Percentiles rank a stretch among this genome's conserved stretches.
phyloP scores from a whole-genome alignment of 495 filamentous ascomycete genomes.

The Talaromyces trachyspermus region DNA sequence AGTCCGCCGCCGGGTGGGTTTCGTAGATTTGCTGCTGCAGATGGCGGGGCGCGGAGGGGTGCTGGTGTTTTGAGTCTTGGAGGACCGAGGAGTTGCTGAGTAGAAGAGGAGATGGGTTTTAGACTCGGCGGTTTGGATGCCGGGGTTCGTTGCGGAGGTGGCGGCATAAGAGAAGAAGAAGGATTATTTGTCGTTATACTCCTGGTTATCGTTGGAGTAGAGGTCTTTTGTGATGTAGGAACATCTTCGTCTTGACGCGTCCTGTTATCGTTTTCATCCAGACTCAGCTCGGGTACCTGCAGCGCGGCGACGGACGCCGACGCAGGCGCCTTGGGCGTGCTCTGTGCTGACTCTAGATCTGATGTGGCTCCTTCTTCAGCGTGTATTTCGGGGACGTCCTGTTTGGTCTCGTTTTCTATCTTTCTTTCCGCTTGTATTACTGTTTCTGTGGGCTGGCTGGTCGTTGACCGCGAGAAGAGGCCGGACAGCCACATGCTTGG shows the following conservation, averaged over 20 bases:
- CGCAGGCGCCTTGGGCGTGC: conserved; percentile 42
- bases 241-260: not conserved
- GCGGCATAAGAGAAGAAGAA: conserved; percentile 12
- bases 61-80: conserved; percentile 6
- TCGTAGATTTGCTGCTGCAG: conserved; percentile 26
- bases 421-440: not conserved
- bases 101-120: not conserved
- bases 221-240: conserved; percentile 5
- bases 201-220: too few species aligned
- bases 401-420: too few species aligned
- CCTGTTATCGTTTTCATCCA: conserved; percentile 11
- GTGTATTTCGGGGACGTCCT: not conserved
- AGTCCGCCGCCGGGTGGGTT: conserved; percentile 22
- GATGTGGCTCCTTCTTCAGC: not conserved
- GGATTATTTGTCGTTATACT: not conserved
- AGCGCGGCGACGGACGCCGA: conserved; percentile 23
- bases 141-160: conserved; percentile 11
- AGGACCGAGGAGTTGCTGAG: not conserved
- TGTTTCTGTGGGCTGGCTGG: not conserved
- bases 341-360: conserved; percentile 27
- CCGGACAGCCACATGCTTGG: too few species aligned
- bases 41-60: conserved; percentile 28
- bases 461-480: conserved; percentile 2
- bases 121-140: conserved; percentile 6
- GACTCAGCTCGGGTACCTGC: conserved; percentile 27